These are phyloP conservation scores for Calcarisporium arbuscula DNA, from an alignment of 2,329 filamentous ascomycete genomes.

Conservation along the genomic window DNA sequence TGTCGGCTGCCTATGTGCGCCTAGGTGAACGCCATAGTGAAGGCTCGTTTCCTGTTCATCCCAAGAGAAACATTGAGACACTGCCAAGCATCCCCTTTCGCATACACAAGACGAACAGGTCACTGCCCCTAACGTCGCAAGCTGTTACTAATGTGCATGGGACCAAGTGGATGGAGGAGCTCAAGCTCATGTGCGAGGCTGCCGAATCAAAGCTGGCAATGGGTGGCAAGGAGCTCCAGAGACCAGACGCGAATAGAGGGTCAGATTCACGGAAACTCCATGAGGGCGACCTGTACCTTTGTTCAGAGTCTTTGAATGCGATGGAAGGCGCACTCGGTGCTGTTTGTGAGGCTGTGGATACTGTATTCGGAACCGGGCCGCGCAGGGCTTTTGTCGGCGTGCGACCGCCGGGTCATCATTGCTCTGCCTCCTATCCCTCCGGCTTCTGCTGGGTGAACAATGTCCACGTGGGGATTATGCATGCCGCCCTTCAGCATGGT, in stretches of 20 bases:
- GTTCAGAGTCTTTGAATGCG: constrained; percentile 75
- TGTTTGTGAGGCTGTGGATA: constrained; percentile 87
- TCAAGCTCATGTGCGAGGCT: constrained; percentile 75
- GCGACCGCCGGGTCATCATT: constrained; percentile 91
- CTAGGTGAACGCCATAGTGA: constrained; percentile 74
- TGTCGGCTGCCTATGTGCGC: constrained; percentile 85
- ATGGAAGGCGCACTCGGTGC: constrained; percentile 89
- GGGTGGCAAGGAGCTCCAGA: constrained; percentile 70
- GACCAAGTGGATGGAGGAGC: constrained; percentile 85
- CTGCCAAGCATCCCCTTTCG: constrained; percentile 67
- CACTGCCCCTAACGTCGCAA: constrained; percentile 63
- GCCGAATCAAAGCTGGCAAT: constrained; percentile 73
- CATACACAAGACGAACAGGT: constrained; percentile 73
- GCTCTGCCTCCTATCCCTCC: constrained; percentile 80
- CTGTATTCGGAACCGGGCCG: constrained; percentile 63
- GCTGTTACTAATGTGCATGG: constrained; percentile 90
- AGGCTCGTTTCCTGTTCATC: constrained; percentile 61
- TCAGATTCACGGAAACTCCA: constrained; percentile 59
- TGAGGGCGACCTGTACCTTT: constrained; percentile 86
- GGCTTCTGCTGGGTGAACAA: constrained; percentile 99
- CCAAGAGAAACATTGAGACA: constrained; percentile 47
- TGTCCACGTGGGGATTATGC: constrained; percentile 91
- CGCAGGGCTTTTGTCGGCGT: constrained; percentile 85
- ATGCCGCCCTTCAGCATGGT: constrained; percentile 76
- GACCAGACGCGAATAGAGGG: constrained; percentile 56